phyloP scores from a whole-genome alignment of 2,329 filamentous ascomycete genomes.

The Botryosphaeria dothidea region DNA sequence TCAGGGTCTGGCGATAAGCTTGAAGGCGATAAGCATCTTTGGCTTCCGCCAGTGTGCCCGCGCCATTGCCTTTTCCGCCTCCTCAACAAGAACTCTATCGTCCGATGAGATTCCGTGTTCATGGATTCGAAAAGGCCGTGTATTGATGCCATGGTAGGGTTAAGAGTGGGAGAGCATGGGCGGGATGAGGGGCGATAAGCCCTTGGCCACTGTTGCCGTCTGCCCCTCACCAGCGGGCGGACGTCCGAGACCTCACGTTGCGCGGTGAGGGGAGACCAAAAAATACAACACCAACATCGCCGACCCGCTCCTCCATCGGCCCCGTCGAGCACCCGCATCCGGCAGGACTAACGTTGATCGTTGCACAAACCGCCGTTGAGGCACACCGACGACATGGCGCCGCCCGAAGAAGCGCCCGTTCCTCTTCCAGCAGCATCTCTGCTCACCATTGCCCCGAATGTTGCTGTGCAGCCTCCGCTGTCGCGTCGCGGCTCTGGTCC shows the following conservation, averaged over 20 bases:
- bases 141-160: too few relatives aligned
- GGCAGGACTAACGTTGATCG: not conserved
- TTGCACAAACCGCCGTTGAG: too few relatives aligned
- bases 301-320: not conserved
- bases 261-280: not conserved
- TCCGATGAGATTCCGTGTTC: not conserved
- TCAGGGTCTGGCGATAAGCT: too few relatives aligned
- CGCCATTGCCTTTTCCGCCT: too few relatives aligned
- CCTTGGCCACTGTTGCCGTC: not conserved
- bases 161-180: not conserved
- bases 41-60: too few relatives aligned
- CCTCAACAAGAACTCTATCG: too few relatives aligned
- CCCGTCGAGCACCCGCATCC: not conserved
- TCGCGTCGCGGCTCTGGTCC: constrained; percentile 52
- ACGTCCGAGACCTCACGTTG: too few relatives aligned
- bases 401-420: constrained; percentile 7
- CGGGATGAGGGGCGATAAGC: not conserved
- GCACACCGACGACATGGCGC: not conserved
- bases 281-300: not conserved
- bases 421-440: constrained; percentile 25
- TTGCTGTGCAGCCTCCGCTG: constrained; percentile 47
- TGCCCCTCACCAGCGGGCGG: too few relatives aligned
- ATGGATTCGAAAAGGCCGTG: not conserved
- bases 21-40: too few relatives aligned
- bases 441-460: constrained; percentile 27